Conservation (phyloP, 805 yeast species). For the Kodamaea neixiangensis region DNA sequence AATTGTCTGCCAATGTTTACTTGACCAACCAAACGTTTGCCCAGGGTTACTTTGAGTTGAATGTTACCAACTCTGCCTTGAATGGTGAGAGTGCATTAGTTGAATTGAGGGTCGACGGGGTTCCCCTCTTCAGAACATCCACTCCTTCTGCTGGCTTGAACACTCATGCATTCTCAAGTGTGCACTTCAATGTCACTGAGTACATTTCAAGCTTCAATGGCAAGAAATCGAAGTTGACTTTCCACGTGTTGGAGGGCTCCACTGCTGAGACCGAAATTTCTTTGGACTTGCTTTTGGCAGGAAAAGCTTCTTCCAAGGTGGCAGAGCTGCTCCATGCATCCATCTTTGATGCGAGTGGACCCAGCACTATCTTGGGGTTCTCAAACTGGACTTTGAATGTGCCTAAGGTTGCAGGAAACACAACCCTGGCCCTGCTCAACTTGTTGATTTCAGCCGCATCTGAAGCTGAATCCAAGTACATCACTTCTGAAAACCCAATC, state of each 20-base stretch:
- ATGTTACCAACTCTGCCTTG: constrained; percentile 23
- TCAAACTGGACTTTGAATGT: constrained; percentile 21
- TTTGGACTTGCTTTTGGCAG: constrained; percentile 22
- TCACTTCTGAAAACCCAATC: constrained; percentile 18
- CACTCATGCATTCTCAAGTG: constrained; percentile 13
- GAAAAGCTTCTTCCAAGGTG: constrained; percentile 12
- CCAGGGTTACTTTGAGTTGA: constrained; percentile 26
- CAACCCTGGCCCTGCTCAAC: constrained; percentile 24
- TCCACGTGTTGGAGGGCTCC: constrained; percentile 25
- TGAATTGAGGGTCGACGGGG: constrained; percentile 24
- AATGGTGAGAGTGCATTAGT: constrained; percentile 16
- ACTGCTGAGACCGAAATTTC: constrained; percentile 18
- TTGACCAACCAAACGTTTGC: constrained; percentile 17
- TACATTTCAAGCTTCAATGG: constrained; percentile 21
- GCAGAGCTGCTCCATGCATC: not conserved
- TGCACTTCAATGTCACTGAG: constrained; percentile 27
- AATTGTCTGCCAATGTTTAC: constrained; percentile 1
- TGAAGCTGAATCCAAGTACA: constrained; percentile 24
- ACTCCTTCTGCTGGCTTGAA: constrained; percentile 20
- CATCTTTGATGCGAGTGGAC: not conserved
- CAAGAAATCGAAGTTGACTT: constrained; percentile 14
- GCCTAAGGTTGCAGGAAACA: constrained; percentile 15
- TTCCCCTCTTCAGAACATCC: constrained; percentile 32
- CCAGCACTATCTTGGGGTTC: constrained; percentile 13
- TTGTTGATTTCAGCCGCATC: constrained; percentile 30